These are phyloP conservation scores for Pyrrhoderma lamaoense DNA, from an alignment of 1,284 basidiomycete species.

Conservation along the genomic window DNA sequence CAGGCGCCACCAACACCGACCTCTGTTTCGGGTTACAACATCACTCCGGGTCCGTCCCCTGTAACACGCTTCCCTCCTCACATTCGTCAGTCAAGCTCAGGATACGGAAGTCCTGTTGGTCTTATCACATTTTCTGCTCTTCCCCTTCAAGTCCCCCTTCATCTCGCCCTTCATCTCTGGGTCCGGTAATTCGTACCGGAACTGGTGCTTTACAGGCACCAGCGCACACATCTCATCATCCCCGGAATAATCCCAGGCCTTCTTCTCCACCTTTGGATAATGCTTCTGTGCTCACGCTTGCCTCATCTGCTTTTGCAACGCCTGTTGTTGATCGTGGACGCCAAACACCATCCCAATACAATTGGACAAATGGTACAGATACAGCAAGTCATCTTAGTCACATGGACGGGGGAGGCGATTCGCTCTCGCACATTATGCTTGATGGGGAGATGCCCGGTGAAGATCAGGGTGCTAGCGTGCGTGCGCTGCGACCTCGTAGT, in stretches of 20 bases:
- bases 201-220: conserved; percentile 64
- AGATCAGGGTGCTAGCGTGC: conserved; percentile 70
- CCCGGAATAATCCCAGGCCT: conserved; percentile 90
- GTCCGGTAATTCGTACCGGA: conserved; percentile 25
- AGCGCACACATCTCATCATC: conserved; percentile 84
- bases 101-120: conserved; percentile 38
- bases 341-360: conserved; percentile 19
- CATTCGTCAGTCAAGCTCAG: conserved; percentile 49
- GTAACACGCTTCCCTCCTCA: conserved; percentile 46
- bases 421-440: conserved; percentile 59
- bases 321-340: conserved; percentile 40
- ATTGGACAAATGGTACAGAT: conserved; percentile 30
- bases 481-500: conserved; percentile 71
- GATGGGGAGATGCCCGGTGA: conserved; percentile 48
- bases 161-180: conserved; percentile 28
- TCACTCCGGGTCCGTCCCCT: conserved; percentile 18
- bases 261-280: conserved; percentile 86
- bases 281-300: conserved; percentile 86
- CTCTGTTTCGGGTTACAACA: conserved; percentile 9
- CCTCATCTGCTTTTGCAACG: conserved; percentile 82
- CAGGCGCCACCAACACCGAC: conserved; percentile 62
- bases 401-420: conserved; percentile 48
- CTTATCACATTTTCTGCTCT: conserved; percentile 68
- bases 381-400: conserved; percentile 43
- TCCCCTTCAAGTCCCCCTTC: conserved; percentile 45